Evolutionary conservation across 305 asterid genomes (phyloP), one percentile per base, ranked within the genome.

Genomic region (Lippia alba): DNA sequence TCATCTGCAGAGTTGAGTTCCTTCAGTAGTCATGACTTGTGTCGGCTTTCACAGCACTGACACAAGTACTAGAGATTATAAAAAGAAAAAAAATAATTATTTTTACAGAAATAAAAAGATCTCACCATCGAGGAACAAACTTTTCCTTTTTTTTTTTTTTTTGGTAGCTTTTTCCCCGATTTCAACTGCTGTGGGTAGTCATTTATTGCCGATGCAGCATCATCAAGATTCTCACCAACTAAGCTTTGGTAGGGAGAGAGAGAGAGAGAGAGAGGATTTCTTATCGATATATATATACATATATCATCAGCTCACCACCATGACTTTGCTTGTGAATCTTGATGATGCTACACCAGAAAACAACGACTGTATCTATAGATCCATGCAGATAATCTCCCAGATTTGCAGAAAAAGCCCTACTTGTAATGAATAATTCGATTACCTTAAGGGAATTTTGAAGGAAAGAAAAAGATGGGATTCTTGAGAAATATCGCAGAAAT

Each of bases 151-250:
- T 1, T 41, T 41, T 66, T 53, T 49, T 67, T 53, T 53, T 75
- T 65, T 63, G 12, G 5, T 33, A 8, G 55, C 50, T 45, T 51
- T 57, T 44, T 6, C 41, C 41, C 41, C 41, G 41, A 36, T 36
- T 36, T 36, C 9, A 5, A 36, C 41, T 36, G 41, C 41, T 36
- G 6, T 36, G 1, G 20, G 48, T 61, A 89, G 94, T 70, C 74
- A 76, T 82, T 77, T 76, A 85, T 82, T 76, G 61, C 87, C 81
- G 82, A 80, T 85, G 87, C 85, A 80, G 87, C 87, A 82, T 85
- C 87, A 82, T 82, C 90, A 85, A 85, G 90, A 89, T 89, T 89
- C 92, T 86, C 95, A 86, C 59, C 67, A 11, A 60, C 73, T 54
- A 67, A 67, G 79, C 71, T 49, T 56, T 10, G 63, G 69, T 45